A percentile compares a stretch with the other conserved stretches of the same genome.
phyloP scores from a whole-genome alignment of 2,329 filamentous ascomycete genomes.

The Nannizzia gypsea region DNA sequence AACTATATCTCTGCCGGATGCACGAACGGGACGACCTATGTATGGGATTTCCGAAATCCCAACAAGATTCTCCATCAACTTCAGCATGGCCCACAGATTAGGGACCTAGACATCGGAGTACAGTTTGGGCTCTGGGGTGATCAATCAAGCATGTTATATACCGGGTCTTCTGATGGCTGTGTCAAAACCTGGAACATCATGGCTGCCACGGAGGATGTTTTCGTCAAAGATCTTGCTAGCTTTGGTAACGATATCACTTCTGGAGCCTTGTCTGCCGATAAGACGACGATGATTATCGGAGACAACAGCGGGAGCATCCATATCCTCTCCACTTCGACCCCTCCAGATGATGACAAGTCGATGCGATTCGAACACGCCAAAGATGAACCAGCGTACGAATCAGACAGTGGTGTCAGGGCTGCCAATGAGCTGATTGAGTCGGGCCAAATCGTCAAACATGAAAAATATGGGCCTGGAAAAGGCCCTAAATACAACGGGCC shows the following conservation, averaged over 20 bases:
- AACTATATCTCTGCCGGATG: constrained; percentile 47
- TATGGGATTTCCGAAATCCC: constrained; percentile 46
- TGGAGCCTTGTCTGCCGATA: constrained; percentile 46
- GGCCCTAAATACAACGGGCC: constrained; percentile 32
- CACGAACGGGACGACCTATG: constrained; percentile 47
- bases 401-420: constrained; percentile 16
- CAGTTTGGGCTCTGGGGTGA: constrained; percentile 48
- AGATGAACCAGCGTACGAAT: not conserved
- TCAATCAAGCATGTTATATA: constrained; percentile 43
- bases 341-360: constrained; percentile 13
- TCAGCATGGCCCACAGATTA: constrained; percentile 40
- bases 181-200: constrained; percentile 50
- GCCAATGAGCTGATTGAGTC: constrained; percentile 22
- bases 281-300: constrained; percentile 44
- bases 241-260: constrained; percentile 46
- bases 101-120: constrained; percentile 47
- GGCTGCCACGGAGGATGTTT: constrained; percentile 39
- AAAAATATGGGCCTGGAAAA: constrained; percentile 29
- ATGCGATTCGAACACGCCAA: constrained; percentile 18
- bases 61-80: constrained; percentile 39
- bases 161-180: constrained; percentile 49
- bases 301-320: constrained; percentile 46
- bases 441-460: constrained; percentile 26
- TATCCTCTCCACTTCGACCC: constrained; percentile 34
- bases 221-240: constrained; percentile 39